Evolutionary conservation across 179 eudicot species (phyloP).

Genomic region (Spergularia azorica): DNA sequence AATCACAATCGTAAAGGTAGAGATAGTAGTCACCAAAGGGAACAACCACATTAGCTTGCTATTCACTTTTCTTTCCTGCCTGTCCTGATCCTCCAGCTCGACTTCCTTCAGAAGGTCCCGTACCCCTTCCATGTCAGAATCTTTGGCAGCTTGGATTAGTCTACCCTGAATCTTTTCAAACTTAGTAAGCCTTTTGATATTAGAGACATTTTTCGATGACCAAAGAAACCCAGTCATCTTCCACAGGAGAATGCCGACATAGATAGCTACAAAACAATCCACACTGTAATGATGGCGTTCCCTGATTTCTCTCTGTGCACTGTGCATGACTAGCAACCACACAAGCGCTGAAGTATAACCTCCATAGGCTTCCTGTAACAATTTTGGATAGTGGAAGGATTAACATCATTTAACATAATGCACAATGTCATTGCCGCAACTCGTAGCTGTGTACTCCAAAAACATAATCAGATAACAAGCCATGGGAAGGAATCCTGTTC

Average conservation of each 20-base stretch:
- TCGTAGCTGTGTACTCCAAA: neutral
- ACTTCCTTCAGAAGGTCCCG: constrained; percentile 72
- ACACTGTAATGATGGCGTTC: constrained; percentile 94
- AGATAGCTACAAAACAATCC: constrained; percentile 82
- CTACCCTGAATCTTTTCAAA: constrained; percentile 70
- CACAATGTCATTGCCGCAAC: neutral
- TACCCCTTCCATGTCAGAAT: constrained; percentile 73
- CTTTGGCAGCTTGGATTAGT: constrained; percentile 87
- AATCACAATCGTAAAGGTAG: constrained; percentile 65
- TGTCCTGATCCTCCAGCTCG: constrained; percentile 46
- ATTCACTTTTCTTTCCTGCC: constrained; percentile 26
- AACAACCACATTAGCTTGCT: constrained; percentile 63
- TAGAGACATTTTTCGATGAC: constrained; percentile 48
- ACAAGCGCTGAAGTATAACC: constrained; percentile 79
- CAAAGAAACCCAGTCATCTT: constrained; percentile 84
- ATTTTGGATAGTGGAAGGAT: constrained; percentile 5
- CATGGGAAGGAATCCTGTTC: too few relatives aligned
- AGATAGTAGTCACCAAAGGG: constrained; percentile 63
- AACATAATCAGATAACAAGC: too few relatives aligned
- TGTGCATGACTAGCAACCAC: constrained; percentile 85
- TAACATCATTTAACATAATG: neutral
- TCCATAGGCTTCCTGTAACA: constrained; percentile 94
- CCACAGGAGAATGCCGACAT: constrained; percentile 89
- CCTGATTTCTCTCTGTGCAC: constrained; percentile 90
- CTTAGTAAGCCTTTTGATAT: constrained; percentile 47